Evolutionary conservation across 129 eudicot species (phyloP).

Genomic region (Sambucus nigra): DNA sequence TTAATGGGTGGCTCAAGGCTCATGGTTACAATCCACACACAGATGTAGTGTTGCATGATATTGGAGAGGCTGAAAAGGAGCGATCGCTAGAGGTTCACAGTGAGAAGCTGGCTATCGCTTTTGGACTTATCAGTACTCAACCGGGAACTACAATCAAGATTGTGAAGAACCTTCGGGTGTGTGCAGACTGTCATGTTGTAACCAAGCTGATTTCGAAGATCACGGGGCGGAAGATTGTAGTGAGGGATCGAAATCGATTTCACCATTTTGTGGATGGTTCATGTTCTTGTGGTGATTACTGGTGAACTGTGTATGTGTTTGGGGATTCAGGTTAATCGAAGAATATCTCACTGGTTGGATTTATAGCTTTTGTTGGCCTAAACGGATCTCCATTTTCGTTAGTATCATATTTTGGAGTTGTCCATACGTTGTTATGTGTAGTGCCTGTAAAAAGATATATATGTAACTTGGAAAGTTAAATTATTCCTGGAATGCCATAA

Average conservation of each 20-base stretch:
- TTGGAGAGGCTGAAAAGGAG: conserved; percentile 40
- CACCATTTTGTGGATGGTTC: conserved; percentile 60
- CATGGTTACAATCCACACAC: conserved; percentile 47
- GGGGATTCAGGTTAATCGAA: background rate
- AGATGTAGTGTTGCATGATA: conserved; percentile 43
- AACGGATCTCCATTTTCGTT: too few species aligned
- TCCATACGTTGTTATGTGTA: background rate
- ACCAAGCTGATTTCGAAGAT: conserved; percentile 56
- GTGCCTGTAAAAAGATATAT: background rate
- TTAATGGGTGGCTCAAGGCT: conserved; percentile 35
- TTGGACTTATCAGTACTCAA: conserved; percentile 59
- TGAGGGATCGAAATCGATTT: conserved; percentile 82
- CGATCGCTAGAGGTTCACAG: conserved; percentile 61
- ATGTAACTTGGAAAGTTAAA: too few species aligned
- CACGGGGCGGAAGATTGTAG: conserved; percentile 43
- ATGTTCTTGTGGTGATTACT: conserved; percentile 82
- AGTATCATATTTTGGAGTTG: background rate
- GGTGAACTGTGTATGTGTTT: conserved; percentile 34
- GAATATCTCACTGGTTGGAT: background rate
- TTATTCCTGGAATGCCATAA: conserved; percentile 17
- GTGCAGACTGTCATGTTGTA: conserved; percentile 64
- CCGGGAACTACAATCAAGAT: conserved; percentile 46
- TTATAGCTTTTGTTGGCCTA: background rate
- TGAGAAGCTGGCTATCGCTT: conserved; percentile 72
- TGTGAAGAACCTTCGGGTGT: conserved; percentile 67